Base-by-base conservation (phyloP, 805 yeast genomes). In the Pichia exigua region DNA sequence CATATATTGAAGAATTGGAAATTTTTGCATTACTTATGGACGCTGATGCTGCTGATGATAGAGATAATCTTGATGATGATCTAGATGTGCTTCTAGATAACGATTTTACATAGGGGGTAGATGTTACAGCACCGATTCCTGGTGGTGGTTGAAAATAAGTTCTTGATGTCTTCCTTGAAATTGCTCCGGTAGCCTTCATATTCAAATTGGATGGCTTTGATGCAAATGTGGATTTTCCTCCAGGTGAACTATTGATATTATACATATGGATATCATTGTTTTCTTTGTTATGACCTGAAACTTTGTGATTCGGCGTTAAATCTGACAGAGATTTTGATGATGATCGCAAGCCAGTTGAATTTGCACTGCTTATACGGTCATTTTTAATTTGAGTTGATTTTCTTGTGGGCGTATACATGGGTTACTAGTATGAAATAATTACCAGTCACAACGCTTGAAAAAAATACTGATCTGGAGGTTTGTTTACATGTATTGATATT, bases 31-130 rank as follows among this genome's bases (percentile, higher is more conserved):
- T 44, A 17, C 26, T 20, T 15, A 57, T 55, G 1, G 53, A 50
- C 13, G 46, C 46, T 3, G 53, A 42, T 17, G 48, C 54, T 7
- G 46, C 13, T 4, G 54, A 51, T 15, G 49, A 50, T 20, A 51
- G 20, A 5, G 54, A 47, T 17, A 50, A 39, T 11, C 53, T 43
- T 2, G 50, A 50, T 27, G 55, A 54, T 21, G 57, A 54, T 21
- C 56, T 48, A 2, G 55, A 52, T 21, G 53, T 42, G n/a, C 51
- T 30, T 42, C 52, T 21, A 18, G 49, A 46, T 8, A 45, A 27
- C 10, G 53, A 43, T 13, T 42, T 45, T 42, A 40, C 20, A 13
- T 45, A 45, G 10, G 52, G 52, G 12, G 46, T 49, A 24, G 42
- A 41, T 27, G 32, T 18, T 26, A 46, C 15, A 30, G 18, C 30